Percentiles rank a stretch among this genome's conserved stretches.
Evolutionary conservation across 2,329 filamentous ascomycete genomes (phyloP).

Genomic region (Fusarium caatingaense): DNA sequence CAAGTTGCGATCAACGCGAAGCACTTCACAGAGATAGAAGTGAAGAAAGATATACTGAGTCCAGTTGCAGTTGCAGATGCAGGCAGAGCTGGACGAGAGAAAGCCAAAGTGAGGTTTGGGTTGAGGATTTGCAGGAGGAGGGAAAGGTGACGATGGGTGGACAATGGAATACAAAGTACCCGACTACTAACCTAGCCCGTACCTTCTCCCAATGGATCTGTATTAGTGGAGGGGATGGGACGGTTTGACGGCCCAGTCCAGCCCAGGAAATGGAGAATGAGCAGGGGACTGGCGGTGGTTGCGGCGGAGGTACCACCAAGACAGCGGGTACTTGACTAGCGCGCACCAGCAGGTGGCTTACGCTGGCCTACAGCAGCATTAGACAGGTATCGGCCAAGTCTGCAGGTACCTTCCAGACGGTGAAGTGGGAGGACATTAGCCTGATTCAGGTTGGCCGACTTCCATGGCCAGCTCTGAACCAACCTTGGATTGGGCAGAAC

Average conservation of each 20-base stretch:
- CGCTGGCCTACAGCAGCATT: background rate
- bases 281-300: conserved; percentile 37
- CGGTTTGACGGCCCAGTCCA: conserved; percentile 44
- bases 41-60: conserved; percentile 24
- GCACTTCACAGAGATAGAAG: conserved; percentile 31
- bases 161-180: conserved; percentile 40
- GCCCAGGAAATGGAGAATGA: conserved; percentile 26
- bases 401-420: conserved; percentile 38
- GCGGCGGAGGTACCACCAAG: conserved; percentile 31
- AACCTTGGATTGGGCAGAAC: background rate
- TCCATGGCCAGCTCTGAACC: conserved; percentile 28
- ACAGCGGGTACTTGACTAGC: conserved; percentile 33
- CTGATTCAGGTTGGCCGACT: conserved; percentile 47
- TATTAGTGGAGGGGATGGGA: conserved; percentile 34
- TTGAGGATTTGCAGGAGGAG: conserved; percentile 22
- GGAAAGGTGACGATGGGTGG: conserved; percentile 31
- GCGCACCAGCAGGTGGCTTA: background rate
- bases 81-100: conserved; percentile 7
- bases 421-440: conserved; percentile 39
- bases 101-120: conserved; percentile 22
- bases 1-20: conserved; percentile 45
- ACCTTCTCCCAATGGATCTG: background rate
- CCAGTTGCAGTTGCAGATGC: background rate
- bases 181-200: conserved; percentile 1
- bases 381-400: conserved; percentile 28